Evolutionary conservation across 2,329 filamentous ascomycete species (phyloP).

Genomic region (Intubia oerlemansii): DNA sequence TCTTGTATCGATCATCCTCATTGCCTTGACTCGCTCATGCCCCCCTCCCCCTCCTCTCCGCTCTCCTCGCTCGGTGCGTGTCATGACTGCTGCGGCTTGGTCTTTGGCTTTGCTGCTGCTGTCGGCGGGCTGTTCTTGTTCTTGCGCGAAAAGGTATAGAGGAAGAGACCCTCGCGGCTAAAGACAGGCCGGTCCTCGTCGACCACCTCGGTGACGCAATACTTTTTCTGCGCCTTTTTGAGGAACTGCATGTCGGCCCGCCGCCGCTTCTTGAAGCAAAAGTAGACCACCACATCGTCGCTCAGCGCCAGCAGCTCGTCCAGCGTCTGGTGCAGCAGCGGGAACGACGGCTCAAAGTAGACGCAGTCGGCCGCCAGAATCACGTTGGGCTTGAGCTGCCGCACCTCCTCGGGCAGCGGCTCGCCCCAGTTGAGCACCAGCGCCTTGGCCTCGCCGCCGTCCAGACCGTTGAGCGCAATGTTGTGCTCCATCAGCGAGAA

Average conservation of each 20-base stretch:
- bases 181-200: conserved; percentile 39
- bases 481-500: conserved; percentile 69
- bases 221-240: conserved; percentile 46
- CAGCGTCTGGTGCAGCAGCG: conserved; percentile 62
- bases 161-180: conserved; percentile 34
- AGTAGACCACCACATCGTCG: conserved; percentile 32
- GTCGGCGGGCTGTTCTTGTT: too few species aligned
- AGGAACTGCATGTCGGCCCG: conserved; percentile 60
- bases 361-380: conserved; percentile 93
- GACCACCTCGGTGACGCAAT: conserved; percentile 37
- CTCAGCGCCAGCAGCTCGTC: conserved; percentile 52
- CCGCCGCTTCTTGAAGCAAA: conserved; percentile 89
- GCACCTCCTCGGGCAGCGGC: conserved; percentile 28
- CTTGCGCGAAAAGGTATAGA: conserved; percentile 33
- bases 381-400: conserved; percentile 44
- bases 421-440: conserved; percentile 66
- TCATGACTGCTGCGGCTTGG: too few species aligned
- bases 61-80: too few species aligned
- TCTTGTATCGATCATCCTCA: too few species aligned
- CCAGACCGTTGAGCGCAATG: conserved; percentile 57
- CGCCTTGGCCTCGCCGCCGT: conserved; percentile 36
- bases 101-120: too few species aligned
- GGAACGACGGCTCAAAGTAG: conserved; percentile 92
- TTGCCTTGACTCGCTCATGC: too few species aligned
- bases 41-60: too few species aligned